These are phyloP conservation scores for Helotiales sp. DNA, from an alignment of 2,329 filamentous ascomycete genomes.

Conservation along the genomic window DNA sequence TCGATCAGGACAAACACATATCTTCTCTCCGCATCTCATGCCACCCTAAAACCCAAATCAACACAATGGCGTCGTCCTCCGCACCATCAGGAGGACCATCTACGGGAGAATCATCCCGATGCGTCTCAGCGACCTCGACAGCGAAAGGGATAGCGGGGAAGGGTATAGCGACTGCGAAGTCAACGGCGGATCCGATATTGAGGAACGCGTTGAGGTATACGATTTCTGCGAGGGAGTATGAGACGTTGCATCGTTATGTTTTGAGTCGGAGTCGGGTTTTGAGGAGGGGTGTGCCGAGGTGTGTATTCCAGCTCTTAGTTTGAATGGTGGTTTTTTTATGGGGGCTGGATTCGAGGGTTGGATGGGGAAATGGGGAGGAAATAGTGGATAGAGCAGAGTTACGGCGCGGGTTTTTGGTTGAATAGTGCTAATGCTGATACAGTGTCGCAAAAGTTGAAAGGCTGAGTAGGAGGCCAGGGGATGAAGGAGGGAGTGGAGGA, in stretches of 20 bases:
- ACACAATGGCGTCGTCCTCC: background rate
- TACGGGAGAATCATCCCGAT: slow-evolving; percentile 6
- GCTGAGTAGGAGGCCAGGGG: slow-evolving; percentile 20
- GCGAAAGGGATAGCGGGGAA: too few species aligned
- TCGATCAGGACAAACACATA: background rate
- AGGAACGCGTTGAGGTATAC: slow-evolving; percentile 87
- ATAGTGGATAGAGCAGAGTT: too few species aligned
- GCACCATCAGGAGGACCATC: background rate
- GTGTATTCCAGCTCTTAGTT: too few species aligned
- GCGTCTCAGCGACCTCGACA: slow-evolving; percentile 20
- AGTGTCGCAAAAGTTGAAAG: slow-evolving; percentile 53
- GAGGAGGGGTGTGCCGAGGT: slow-evolving; percentile 54
- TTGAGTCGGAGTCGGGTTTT: slow-evolving; percentile 69
- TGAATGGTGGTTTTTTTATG: too few species aligned
- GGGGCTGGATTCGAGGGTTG: too few species aligned
- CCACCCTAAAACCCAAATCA: background rate
- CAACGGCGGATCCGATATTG: slow-evolving; percentile 65
- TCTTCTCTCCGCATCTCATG: background rate
- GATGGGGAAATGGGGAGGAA: too few species aligned
- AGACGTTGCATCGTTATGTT: slow-evolving; percentile 78
- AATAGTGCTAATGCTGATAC: too few species aligned
- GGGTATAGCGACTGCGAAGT: slow-evolving; percentile 34
- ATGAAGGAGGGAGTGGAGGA: background rate
- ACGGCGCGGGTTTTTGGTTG: too few species aligned
- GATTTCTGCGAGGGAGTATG: slow-evolving; percentile 82